phyloP scores from a whole-genome alignment of 2,329 filamentous ascomycete species.

The Phoma sp. region DNA sequence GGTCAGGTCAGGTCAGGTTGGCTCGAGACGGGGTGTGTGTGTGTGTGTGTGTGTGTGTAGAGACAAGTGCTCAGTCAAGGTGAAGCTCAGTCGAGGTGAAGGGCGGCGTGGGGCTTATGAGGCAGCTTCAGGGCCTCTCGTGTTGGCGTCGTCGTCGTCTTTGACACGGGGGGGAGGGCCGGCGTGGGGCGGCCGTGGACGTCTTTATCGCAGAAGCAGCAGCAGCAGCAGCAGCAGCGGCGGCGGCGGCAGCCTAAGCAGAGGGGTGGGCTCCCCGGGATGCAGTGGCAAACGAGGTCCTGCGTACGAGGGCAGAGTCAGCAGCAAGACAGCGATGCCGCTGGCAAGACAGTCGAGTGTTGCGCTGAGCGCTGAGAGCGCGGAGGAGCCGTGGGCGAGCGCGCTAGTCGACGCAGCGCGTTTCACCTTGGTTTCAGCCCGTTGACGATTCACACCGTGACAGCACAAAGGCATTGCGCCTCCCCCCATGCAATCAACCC shows the following conservation, averaged over 20 bases:
- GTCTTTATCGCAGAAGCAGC: constrained; percentile 12
- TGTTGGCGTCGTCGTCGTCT: background rate
- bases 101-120: background rate
- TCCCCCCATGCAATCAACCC: constrained; percentile 1
- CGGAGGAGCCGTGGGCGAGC: background rate
- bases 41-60: no score
- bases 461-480: background rate
- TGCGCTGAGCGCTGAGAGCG: background rate
- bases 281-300: constrained; percentile 5
- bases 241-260: background rate
- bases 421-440: background rate
- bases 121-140: constrained; percentile 3
- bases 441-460: no score
- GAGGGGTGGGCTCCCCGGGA: background rate
- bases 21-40: no score
- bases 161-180: constrained; percentile 9
- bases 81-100: background rate
- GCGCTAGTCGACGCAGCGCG: constrained; percentile 5
- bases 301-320: constrained; percentile 2
- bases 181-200: constrained; percentile 7
- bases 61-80: no score
- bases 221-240: background rate
- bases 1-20: no score
- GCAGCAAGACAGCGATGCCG: constrained; percentile 11
- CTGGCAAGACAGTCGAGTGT: constrained; percentile 9